Conservation (phyloP, 129 eudicot genomes). For the Escallonia rubra region DNA sequence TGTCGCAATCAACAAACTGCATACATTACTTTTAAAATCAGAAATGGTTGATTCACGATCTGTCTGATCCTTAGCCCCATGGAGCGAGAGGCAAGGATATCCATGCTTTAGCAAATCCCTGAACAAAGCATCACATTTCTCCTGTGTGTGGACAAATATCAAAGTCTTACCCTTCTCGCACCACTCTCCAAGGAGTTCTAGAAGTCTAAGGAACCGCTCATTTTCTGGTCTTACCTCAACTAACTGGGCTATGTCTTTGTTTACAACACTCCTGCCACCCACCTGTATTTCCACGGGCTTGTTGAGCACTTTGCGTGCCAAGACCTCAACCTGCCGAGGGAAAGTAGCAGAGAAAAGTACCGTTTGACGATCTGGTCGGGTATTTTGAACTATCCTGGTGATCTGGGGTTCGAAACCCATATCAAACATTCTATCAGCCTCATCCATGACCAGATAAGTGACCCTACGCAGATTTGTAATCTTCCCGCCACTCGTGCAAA, state of each 20-base stretch:
- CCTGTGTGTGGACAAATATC: constrained; percentile 73
- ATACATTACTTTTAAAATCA: constrained; percentile 70
- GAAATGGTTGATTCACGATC: constrained; percentile 78
- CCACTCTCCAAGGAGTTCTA: constrained; percentile 79
- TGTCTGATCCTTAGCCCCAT: constrained; percentile 76
- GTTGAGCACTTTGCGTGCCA: constrained; percentile 72
- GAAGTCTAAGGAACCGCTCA: constrained; percentile 58
- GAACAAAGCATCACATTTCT: constrained; percentile 68
- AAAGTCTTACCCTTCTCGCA: constrained; percentile 74
- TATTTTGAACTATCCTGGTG: constrained; percentile 70
- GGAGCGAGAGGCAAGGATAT: constrained; percentile 72
- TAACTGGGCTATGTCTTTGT: constrained; percentile 64
- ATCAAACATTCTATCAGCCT: constrained; percentile 86
- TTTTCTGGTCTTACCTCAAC: constrained; percentile 77
- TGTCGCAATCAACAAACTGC: constrained; percentile 67
- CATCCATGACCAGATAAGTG: constrained; percentile 79
- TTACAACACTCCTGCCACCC: constrained; percentile 83
- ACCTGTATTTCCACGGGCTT: constrained; percentile 75
- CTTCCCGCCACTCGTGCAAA: constrained; percentile 75
- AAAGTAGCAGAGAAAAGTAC: constrained; percentile 78
- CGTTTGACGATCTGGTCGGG: constrained; percentile 80
- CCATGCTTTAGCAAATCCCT: constrained; percentile 60
- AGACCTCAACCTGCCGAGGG: constrained; percentile 75
- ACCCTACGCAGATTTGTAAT: constrained; percentile 74
- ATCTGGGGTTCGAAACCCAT: constrained; percentile 90